Evolutionary conservation across 805 yeast genomes (phyloP).

Genomic region (Candida germanica): DNA sequence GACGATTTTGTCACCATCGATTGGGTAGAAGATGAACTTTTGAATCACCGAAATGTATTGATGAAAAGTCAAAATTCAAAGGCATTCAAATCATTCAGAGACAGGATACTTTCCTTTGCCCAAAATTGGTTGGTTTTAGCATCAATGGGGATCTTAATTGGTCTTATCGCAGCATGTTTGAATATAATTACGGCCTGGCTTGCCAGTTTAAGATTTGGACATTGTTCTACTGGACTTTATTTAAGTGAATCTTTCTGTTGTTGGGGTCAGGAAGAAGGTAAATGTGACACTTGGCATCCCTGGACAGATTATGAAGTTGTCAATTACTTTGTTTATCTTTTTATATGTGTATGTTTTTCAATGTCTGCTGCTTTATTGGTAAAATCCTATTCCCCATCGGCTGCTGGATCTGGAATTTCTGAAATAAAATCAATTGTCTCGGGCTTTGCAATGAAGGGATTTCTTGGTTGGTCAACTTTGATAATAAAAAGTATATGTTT

Average conservation of each 20-base stretch:
- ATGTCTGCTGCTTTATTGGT: conserved; percentile 66
- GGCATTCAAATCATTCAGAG: conserved; percentile 16
- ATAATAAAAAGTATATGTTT: conserved; percentile 73
- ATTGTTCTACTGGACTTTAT: conserved; percentile 68
- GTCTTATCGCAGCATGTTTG: conserved; percentile 76
- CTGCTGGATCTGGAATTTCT: conserved; percentile 97
- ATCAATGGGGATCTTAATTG: conserved; percentile 71
- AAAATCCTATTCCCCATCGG: conserved; percentile 71
- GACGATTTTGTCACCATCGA: conserved; percentile 65
- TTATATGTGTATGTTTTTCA: conserved; percentile 61
- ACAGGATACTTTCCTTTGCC: conserved; percentile 31
- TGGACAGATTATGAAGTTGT: conserved; percentile 51
- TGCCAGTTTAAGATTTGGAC: conserved; percentile 75
- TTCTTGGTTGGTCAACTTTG: conserved; percentile 70
- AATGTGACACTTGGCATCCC: conserved; percentile 65
- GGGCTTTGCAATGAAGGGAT: conserved; percentile 79
- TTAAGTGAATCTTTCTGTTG: conserved; percentile 80
- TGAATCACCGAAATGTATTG: conserved; percentile 40
- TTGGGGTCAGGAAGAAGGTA: conserved; percentile 50
- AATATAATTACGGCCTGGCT: conserved; percentile 84
- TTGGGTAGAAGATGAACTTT: conserved; percentile 62
- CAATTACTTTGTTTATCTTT: conserved; percentile 58
- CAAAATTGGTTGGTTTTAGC: conserved; percentile 76
- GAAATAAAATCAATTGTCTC: conserved; percentile 93
- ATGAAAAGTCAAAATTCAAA: conserved; percentile 16